Evolutionary conservation across 2,329 filamentous ascomycete genomes (phyloP).

Genomic region (Thielaviopsis punctulata): DNA sequence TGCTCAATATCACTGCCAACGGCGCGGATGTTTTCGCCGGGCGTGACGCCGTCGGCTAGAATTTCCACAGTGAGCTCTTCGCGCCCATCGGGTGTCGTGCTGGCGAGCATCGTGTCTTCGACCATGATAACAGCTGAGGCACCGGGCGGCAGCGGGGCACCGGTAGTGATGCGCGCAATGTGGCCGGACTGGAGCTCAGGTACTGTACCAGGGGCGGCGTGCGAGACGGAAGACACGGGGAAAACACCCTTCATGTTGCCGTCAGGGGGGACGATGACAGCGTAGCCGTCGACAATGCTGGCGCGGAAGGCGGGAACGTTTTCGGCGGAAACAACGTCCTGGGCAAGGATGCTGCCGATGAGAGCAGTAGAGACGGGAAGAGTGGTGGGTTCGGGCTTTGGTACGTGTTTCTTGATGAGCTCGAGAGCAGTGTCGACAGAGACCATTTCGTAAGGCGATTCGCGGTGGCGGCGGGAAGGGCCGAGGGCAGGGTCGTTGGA

Average conservation of each 20-base stretch:
- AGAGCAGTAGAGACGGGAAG: conserved; percentile 46
- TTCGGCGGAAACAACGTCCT: conserved; percentile 64
- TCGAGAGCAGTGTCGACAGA: conserved; percentile 64
- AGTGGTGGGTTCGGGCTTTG: conserved; percentile 38
- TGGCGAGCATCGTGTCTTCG: conserved; percentile 69
- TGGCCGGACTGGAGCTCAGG: conserved; percentile 48
- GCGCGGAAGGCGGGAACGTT: conserved; percentile 85
- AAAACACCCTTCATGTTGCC: conserved; percentile 60
- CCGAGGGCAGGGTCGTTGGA: conserved; percentile 46
- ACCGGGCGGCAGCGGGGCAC: conserved; percentile 73
- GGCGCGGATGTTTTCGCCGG: conserved; percentile 79
- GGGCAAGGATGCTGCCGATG: conserved; percentile 63
- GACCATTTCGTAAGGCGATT: conserved; percentile 86
- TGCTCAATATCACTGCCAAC: conserved; percentile 71
- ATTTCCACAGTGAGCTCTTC: conserved; percentile 87
- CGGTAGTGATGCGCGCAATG: conserved; percentile 84
- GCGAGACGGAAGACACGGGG: conserved; percentile 72
- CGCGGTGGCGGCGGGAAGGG: conserved; percentile 55
- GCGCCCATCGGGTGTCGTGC: conserved; percentile 56
- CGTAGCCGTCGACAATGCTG: conserved; percentile 95
- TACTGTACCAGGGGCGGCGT: conserved; percentile 58
- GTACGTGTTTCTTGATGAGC: conserved; percentile 57
- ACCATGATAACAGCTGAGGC: conserved; percentile 85
- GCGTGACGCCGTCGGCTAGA: conserved; percentile 53
- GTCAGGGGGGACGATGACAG: conserved; percentile 49